Evolutionary conservation across 192 early-diverging fungal genomes (phyloP), one percentile per base, ranked within the genome.

Genomic region (Podila epigama): DNA sequence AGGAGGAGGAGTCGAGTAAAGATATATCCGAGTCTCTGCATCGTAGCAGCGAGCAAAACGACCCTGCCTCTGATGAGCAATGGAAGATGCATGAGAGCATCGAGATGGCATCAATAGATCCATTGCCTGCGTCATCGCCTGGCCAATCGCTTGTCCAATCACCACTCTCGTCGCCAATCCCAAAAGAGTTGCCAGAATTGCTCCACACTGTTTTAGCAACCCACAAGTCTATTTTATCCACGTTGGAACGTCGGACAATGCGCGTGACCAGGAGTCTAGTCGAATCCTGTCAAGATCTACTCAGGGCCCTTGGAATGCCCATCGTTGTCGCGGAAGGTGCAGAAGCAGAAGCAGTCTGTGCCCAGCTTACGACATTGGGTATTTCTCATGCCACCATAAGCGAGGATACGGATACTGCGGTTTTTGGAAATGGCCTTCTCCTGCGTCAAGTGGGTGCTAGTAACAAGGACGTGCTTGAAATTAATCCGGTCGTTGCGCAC

Each of bases 271-370:
- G 70, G 0, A 50, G 73, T 7, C 70, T 89, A 59, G 59, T 81
- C 7, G 41, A 61, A 3, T 81, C 89, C 9, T 89, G 87, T 51
- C 67, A 68, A 50, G 29, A 63, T 22, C 82, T 91, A 20, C 50
- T 92, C 12, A 18, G 12, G 1, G 64, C 85, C 9, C 57, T 89
- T 62, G 90, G 90, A 1, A 81, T 82, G 57, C 80, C 83, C 1
- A 79, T 84, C 33, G 62, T 88, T 13, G 79, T 59, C 6, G 85
- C 77, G 4, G 34, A 83, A 11, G 51, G 64, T 6, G 80, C 80
- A 33, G 91, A 93, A 67, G 87, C 87, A 15, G 91, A 93, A 54
- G 81, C 88, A 7, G 79, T 93, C 35, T 93, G 91, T 56, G 90
- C 90, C 22, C 72, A 77, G 11, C 66, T 93, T 9, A 75, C 75